These are phyloP conservation scores for Leishmania tarentolae DNA, from an alignment of 208 protist species.

Conservation along the genomic window DNA sequence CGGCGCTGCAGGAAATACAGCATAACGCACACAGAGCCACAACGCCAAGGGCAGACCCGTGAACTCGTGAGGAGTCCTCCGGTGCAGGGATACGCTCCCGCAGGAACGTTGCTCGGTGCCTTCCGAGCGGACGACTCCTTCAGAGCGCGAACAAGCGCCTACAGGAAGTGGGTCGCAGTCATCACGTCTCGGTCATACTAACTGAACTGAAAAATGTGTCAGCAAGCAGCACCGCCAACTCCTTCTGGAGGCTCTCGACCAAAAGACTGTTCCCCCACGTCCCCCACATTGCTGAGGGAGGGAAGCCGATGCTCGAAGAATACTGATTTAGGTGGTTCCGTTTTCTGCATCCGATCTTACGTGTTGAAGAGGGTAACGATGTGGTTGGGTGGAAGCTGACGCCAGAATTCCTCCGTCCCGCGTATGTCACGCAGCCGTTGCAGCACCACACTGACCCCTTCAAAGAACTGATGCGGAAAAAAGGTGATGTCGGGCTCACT, in stretches of 20 bases:
- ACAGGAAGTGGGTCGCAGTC: not conserved
- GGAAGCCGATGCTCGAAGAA: not conserved
- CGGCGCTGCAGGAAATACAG: not conserved
- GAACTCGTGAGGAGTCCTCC: not conserved
- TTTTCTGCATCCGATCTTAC: not conserved
- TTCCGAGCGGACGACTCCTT: not conserved
- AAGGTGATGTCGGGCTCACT: slow-evolving; percentile 35
- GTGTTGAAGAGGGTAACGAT: slow-evolving; percentile 35
- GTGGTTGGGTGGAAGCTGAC: slow-evolving; percentile 39
- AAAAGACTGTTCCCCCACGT: not conserved
- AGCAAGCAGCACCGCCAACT: not conserved
- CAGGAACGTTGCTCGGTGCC: not conserved
- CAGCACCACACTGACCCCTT: slow-evolving; percentile 14
- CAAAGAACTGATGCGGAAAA: slow-evolving; percentile 41
- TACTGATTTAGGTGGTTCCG: not conserved
- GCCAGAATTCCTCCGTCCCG: slow-evolving; percentile 40
- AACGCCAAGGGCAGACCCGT: not conserved
- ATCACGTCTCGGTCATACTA: not conserved
- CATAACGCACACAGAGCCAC: not conserved
- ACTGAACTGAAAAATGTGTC: not conserved
- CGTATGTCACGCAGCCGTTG: slow-evolving; percentile 13
- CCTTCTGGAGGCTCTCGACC: not conserved
- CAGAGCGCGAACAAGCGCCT: not conserved
- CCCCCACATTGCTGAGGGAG: no score
- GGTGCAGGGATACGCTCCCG: not conserved